Evolutionary conservation across 768 basidiomycete genomes (phyloP).

Genomic region (Butyriboletus loyo): DNA sequence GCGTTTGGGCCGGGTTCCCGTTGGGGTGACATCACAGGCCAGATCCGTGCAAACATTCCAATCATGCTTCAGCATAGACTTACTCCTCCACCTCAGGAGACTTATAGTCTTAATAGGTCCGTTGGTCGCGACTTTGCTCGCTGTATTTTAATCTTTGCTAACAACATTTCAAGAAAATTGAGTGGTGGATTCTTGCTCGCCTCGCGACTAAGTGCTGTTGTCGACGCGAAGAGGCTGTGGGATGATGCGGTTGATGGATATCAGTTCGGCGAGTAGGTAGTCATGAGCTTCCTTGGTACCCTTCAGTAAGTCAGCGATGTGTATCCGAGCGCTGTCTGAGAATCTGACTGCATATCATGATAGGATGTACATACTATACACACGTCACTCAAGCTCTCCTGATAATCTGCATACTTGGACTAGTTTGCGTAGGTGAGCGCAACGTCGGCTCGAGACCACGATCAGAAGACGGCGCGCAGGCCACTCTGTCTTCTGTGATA

Average conservation of each 20-base stretch:
- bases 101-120: conserved; percentile 89
- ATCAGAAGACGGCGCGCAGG: background rate
- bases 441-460: background rate
- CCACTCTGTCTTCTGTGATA: background rate
- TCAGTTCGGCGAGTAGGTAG: conserved; percentile 8
- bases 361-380: background rate
- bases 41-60: conserved; percentile 80
- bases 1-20: conserved; percentile 64
- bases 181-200: conserved; percentile 82
- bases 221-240: conserved; percentile 78
- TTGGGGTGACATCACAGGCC: conserved; percentile 71
- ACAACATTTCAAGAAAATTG: conserved; percentile 50
- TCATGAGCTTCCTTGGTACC: background rate
- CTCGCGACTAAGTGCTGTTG: conserved; percentile 65
- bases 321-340: background rate
- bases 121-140: conserved; percentile 20
- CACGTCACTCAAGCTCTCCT: background rate
- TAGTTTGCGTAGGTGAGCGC: background rate
- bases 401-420: background rate
- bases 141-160: background rate
- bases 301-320: background rate
- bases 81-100: conserved; percentile 91
- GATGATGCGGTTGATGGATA: conserved; percentile 50
- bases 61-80: conserved; percentile 85
- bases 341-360: background rate